Evolutionary conservation across 306 rosid species (phyloP).

Genomic region (Abrus precatorius): DNA sequence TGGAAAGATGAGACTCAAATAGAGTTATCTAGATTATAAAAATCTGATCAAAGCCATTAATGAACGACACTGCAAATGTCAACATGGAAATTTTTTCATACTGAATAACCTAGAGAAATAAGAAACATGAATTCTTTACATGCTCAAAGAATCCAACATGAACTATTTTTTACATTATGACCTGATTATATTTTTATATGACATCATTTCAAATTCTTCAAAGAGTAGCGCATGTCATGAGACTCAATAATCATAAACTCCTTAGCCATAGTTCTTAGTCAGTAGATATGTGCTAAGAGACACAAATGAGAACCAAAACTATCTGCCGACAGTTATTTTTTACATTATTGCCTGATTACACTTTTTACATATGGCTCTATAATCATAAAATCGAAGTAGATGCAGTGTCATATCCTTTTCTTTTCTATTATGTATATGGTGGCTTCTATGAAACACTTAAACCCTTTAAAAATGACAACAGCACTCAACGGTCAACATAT

Average conservation of each 20-base stretch:
- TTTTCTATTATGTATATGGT: slow-evolving; percentile 5
- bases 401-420: neutral
- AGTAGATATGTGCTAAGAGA: too few relatives aligned
- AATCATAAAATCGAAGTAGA: neutral
- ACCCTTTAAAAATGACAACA: neutral
- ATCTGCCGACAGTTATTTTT: too few relatives aligned
- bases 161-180: neutral
- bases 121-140: too few relatives aligned
- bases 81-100: too few relatives aligned
- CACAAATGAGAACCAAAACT: too few relatives aligned
- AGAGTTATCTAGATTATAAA: neutral
- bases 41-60: too few relatives aligned
- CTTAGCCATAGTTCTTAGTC: too few relatives aligned
- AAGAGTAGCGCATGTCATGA: neutral
- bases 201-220: slow-evolving; percentile 27
- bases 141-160: neutral
- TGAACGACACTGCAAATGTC: too few relatives aligned
- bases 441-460: neutral
- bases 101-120: too few relatives aligned
- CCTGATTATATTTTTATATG: slow-evolving; percentile 21
- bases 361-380: neutral
- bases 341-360: too few relatives aligned
- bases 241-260: too few relatives aligned
- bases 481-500: neutral
- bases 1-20: slow-evolving; percentile 19